These are phyloP conservation scores for Tylopilus sp. DNA, from an alignment of 1,284 basidiomycete species.

Conservation along the genomic window DNA sequence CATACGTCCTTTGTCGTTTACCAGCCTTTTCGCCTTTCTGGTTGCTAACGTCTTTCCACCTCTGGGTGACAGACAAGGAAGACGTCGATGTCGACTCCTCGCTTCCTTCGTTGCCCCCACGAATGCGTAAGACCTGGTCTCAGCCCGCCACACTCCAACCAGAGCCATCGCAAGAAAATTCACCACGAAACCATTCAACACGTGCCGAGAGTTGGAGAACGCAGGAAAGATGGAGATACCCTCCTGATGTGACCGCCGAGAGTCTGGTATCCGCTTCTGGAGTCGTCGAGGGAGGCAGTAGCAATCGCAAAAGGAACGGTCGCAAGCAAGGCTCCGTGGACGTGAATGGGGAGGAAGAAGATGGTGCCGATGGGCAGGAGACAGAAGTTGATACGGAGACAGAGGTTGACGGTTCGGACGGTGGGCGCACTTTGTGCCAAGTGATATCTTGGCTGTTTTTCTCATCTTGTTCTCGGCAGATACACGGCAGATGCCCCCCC, in stretches of 20 bases:
- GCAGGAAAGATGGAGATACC: constrained; percentile 19
- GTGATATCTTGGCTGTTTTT: constrained; percentile 13
- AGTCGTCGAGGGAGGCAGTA: constrained; percentile 1
- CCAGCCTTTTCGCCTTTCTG: background rate
- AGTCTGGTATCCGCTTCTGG: constrained; percentile 21
- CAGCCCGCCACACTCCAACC: constrained; percentile 20
- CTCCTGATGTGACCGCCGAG: constrained; percentile 7
- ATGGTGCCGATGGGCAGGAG: constrained; percentile 27
- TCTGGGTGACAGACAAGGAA: constrained; percentile 7
- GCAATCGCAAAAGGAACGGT: background rate
- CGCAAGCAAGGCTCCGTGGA: background rate
- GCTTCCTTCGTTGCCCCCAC: constrained; percentile 47
- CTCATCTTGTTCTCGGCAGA: constrained; percentile 18
- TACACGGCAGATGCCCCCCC: constrained; percentile 42
- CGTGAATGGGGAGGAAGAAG: constrained; percentile 13
- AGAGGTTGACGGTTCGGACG: constrained; percentile 30
- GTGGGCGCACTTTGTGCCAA: constrained; percentile 17
- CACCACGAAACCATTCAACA: background rate
- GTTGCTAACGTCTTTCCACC: constrained; percentile 8
- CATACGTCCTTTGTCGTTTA: background rate
- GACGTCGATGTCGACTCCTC: constrained; percentile 3
- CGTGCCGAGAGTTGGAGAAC: constrained; percentile 8
- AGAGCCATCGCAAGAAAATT: constrained; percentile 6
- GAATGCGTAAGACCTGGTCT: constrained; percentile 57
- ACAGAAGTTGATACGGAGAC: constrained; percentile 34